Evolutionary conservation across 805 yeast species (phyloP).

Genomic region (Jamesozyma spencerorum): DNA sequence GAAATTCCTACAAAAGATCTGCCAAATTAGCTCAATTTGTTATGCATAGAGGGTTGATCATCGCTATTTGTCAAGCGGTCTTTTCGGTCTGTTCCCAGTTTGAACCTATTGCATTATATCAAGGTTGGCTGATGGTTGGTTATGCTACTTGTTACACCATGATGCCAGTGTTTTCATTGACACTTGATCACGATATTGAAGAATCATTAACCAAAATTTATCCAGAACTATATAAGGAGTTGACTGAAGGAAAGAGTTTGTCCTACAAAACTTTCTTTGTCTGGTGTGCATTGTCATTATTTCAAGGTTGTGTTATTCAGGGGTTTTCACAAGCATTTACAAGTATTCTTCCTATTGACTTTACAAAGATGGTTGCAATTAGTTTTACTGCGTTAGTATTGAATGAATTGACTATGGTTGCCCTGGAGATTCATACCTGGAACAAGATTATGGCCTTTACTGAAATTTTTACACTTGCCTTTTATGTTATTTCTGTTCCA

Average conservation of each 20-base stretch:
- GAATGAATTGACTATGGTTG: slow-evolving; percentile 91
- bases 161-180: slow-evolving; percentile 95
- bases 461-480: slow-evolving; percentile 56
- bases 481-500: slow-evolving; percentile 72
- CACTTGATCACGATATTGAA: slow-evolving; percentile 82
- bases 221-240: slow-evolving; percentile 90
- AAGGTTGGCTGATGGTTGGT: slow-evolving; percentile 98
- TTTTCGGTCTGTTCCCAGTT: slow-evolving; percentile 77
- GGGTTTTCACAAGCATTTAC: slow-evolving; percentile 70
- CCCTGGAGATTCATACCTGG: slow-evolving; percentile 89
- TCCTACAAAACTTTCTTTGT: slow-evolving; percentile 81
- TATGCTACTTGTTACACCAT: slow-evolving; percentile 94
- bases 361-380: slow-evolving; percentile 72
- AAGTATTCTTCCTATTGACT: slow-evolving; percentile 45
- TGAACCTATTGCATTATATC: slow-evolving; percentile 89
- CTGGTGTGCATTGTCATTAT: slow-evolving; percentile 85
- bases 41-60: slow-evolving; percentile 89
- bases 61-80: slow-evolving; percentile 91
- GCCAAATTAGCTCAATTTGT: slow-evolving; percentile 94
- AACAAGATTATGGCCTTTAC: slow-evolving; percentile 63
- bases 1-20: slow-evolving; percentile 91
- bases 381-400: slow-evolving; percentile 71
- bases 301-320: slow-evolving; percentile 84
- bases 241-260: slow-evolving; percentile 78
- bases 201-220: slow-evolving; percentile 81